phyloP scores from a whole-genome alignment of 306 rosid species.

The Glycine soja region DNA sequence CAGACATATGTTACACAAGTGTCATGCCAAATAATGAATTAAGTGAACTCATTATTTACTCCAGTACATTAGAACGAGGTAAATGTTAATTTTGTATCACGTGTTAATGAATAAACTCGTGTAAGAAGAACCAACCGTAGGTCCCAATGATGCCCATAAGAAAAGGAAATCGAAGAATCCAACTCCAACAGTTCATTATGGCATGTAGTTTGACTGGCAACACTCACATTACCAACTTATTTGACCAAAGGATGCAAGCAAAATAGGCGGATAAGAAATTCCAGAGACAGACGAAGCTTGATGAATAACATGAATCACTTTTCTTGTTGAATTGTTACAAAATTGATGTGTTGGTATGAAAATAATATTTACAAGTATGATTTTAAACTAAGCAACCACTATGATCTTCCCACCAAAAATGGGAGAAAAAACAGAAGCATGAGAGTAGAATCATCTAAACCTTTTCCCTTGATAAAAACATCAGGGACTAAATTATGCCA shows the following conservation, averaged over 20 bases:
- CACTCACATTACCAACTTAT: conserved; percentile 39
- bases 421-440: conserved; percentile 23
- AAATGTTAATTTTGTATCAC: neutral
- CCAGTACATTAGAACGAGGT: neutral
- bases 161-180: conserved; percentile 22
- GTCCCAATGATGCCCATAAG: conserved; percentile 4
- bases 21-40: neutral
- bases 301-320: conserved; percentile 39
- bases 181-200: neutral
- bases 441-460: conserved; percentile 37
- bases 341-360: conserved; percentile 53
- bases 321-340: conserved; percentile 47
- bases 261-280: conserved; percentile 48
- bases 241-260: conserved; percentile 52
- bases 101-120: neutral
- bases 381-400: conserved; percentile 43
- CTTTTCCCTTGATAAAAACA: conserved; percentile 35
- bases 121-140: neutral
- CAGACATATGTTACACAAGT: neutral
- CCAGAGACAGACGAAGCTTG: conserved; percentile 24
- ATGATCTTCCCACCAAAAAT: conserved; percentile 51
- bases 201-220: neutral
- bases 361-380: conserved; percentile 63
- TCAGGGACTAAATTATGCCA: conserved; percentile 37
- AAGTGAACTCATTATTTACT: neutral